Base-by-base conservation (phyloP, 148 eudicot genomes). In the Rheum nobile region DNA sequence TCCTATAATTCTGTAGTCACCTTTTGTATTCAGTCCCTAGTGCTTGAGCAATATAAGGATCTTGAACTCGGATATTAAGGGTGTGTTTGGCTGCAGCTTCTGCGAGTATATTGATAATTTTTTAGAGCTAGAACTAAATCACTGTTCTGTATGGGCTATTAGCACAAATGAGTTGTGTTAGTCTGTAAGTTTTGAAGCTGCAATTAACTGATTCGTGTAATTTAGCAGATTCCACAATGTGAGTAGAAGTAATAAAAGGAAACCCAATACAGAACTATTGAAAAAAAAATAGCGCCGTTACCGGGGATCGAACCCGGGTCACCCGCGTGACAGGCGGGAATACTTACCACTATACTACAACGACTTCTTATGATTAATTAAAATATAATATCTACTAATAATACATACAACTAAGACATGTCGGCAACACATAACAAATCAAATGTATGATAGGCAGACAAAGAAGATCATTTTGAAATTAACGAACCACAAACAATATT, bases 291-390 rank as follows among this genome's bases (percentile, higher is more conserved):
- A 21, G 11, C 97, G 97, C 97, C 95, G 96, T 82, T 91, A 93
- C 97, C 97, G 96, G 98, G 97, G 97, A 91, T 94, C 97, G 96
- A 94, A 94, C 98, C 98, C 98, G 96, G 97, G 97, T 89, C 98
- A 83, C 88, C 97, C 97, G 96, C 91, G 96, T 93, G 97, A 93
- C 98, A 93, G 95, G 93, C 97, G 95, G 96, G 88, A 85, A 94
- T 91, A 94, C 98, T 94, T 48, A 94, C 98, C 98, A 94, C 98
- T 91, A 94, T 94, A 93, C 95, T 91, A 93, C 97, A 91, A 91
- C 97, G 93, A 93, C 98, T 50, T 52, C 16, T 16, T 13, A 37
- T 38, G 47, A n/a, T n/a, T n/a, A n/a, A n/a, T n/a, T n/a, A n/a
- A n/a, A n/a, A n/a, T n/a, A n/a, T n/a, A n/a, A n/a, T n/a, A n/a